phyloP scores from a whole-genome alignment of 2,329 filamentous ascomycete species.

The Ambrosiella cleistominuta region DNA sequence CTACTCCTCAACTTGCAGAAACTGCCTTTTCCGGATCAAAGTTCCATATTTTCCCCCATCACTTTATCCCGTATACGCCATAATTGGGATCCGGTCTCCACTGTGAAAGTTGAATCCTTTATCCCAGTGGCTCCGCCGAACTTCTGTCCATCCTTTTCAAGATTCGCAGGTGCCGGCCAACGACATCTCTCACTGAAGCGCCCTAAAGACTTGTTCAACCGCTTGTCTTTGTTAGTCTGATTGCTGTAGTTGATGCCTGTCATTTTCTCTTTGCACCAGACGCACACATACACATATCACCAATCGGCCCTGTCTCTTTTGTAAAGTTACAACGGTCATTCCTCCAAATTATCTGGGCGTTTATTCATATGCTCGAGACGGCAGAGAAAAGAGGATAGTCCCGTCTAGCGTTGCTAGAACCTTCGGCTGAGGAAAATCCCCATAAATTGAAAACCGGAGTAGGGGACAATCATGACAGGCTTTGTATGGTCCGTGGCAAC shows the following conservation, averaged over 20 bases:
- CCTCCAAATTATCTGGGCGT: neutral
- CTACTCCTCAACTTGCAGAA: neutral
- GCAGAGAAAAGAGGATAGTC: conserved; percentile 1
- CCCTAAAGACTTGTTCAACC: neutral
- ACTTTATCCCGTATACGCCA: neutral
- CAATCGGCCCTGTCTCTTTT: neutral
- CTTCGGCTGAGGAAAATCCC: conserved; percentile 1
- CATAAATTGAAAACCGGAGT: neutral
- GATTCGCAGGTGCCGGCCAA: neutral
- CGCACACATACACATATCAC: neutral
- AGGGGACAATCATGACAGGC: neutral
- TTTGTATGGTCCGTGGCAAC: neutral
- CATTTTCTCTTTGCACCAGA: neutral
- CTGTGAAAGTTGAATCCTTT: neutral
- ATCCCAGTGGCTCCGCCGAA: neutral
- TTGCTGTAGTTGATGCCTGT: neutral
- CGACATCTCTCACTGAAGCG: neutral
- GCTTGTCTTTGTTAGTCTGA: neutral
- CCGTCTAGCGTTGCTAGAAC: conserved; percentile 1
- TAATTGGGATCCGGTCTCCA: neutral
- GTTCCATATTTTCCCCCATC: neutral
- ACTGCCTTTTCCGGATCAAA: neutral
- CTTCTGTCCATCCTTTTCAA: neutral
- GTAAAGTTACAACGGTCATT: too few relatives aligned
- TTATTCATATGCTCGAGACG: neutral